Evolutionary conservation across 1,284 basidiomycete genomes (phyloP).

Genomic region (Lentinula novae-zelandiae): DNA sequence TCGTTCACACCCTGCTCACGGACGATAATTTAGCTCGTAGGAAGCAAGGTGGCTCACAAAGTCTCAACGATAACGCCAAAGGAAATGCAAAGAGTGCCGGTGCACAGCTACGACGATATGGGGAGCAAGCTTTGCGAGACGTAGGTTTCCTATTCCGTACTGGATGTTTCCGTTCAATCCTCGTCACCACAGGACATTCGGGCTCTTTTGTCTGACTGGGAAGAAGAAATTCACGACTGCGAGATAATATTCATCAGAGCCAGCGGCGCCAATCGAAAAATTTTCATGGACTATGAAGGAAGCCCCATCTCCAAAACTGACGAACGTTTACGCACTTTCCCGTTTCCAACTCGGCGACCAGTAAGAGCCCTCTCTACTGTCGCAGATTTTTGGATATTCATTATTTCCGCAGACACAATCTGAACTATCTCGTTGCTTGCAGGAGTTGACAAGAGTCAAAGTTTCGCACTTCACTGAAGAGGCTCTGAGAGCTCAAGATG

Average conservation of each 20-base stretch:
- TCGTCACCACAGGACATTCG: constrained; percentile 72
- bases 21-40: constrained; percentile 64
- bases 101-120: constrained; percentile 91
- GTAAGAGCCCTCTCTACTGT: constrained; percentile 43
- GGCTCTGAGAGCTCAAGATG: constrained; percentile 80
- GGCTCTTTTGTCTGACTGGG: constrained; percentile 77
- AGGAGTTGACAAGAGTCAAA: constrained; percentile 86
- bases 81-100: constrained; percentile 94
- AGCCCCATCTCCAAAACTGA: constrained; percentile 54
- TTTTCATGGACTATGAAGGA: constrained; percentile 85
- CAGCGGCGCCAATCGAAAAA: constrained; percentile 79
- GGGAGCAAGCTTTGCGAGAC: constrained; percentile 89
- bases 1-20: background rate
- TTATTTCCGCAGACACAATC: constrained; percentile 69
- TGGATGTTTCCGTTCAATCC: background rate
- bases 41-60: constrained; percentile 97
- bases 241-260: constrained; percentile 91
- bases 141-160: constrained; percentile 39
- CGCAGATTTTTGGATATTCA: constrained; percentile 3
- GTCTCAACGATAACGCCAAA: constrained; percentile 89
- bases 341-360: constrained; percentile 90
- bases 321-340: constrained; percentile 80
- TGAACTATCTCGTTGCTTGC: constrained; percentile 84
- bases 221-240: constrained; percentile 75
- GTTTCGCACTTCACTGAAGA: constrained; percentile 85